Conservation (phyloP, 345 rosid species). For the Eucalyptus tenuipes region DNA sequence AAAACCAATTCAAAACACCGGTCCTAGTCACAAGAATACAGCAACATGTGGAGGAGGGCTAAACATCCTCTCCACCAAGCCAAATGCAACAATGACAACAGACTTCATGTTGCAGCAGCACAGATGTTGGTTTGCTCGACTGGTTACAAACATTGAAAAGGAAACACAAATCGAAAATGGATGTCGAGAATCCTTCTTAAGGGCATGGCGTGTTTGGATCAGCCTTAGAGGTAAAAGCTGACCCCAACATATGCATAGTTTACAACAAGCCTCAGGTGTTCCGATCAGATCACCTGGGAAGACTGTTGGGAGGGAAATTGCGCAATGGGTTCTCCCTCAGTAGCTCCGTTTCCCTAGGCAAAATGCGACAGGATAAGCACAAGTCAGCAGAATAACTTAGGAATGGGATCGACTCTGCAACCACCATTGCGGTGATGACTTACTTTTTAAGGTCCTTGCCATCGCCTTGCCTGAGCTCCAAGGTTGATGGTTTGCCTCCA, state of each 20-base stretch:
- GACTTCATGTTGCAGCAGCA: background rate
- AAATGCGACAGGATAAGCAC: background rate
- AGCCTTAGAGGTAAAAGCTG: constrained; percentile 43
- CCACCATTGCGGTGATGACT: background rate
- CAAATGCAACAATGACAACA: background rate
- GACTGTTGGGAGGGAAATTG: constrained; percentile 62
- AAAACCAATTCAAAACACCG: background rate
- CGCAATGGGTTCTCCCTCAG: constrained; percentile 73
- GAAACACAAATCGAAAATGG: background rate
- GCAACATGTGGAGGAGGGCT: background rate
- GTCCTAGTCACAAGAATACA: background rate
- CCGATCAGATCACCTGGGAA: constrained; percentile 37
- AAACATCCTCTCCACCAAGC: background rate
- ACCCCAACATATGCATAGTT: background rate
- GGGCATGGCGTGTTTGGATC: background rate
- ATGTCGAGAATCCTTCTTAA: background rate
- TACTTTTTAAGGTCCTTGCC: constrained; percentile 34
- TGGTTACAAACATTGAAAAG: background rate
- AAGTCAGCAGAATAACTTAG: background rate
- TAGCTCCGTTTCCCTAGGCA: constrained; percentile 61
- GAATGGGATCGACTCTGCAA: background rate
- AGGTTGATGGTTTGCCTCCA: constrained; percentile 13
- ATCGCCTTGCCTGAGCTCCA: constrained; percentile 24
- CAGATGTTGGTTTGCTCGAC: background rate
- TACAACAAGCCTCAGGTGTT: background rate